phyloP scores from a whole-genome alignment of 345 rosid species.

The Tarenaya hassleriana region DNA sequence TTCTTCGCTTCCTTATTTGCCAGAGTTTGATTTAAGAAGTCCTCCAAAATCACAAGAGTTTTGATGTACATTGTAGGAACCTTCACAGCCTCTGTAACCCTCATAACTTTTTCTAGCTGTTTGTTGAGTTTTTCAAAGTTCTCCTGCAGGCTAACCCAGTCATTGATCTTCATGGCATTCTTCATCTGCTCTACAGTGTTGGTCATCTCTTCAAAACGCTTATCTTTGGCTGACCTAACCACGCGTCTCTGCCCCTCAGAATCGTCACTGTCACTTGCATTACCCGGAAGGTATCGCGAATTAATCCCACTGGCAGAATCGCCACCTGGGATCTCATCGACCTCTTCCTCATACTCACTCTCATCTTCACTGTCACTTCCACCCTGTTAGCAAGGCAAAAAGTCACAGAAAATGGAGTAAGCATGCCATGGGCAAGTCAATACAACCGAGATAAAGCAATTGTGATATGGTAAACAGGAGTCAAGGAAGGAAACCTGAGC shows the following conservation, averaged over 20 bases:
- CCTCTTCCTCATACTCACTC: constrained; percentile 45
- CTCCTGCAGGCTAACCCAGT: constrained; percentile 86
- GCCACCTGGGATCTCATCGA: constrained; percentile 27
- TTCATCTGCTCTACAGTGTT: constrained; percentile 74
- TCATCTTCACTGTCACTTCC: constrained; percentile 73
- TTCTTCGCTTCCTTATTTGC: constrained; percentile 94
- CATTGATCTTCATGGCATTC: constrained; percentile 94
- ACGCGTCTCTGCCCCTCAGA: constrained; percentile 63
- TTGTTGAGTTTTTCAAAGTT: constrained; percentile 86
- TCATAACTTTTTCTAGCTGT: constrained; percentile 93
- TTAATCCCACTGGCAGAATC: constrained; percentile 31
- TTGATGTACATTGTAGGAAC: constrained; percentile 64
- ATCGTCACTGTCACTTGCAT: constrained; percentile 64
- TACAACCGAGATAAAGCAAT: neutral
- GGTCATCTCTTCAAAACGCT: constrained; percentile 79
- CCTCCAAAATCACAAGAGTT: constrained; percentile 85
- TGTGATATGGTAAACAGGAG: neutral
- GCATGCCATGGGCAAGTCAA: constrained; percentile 3
- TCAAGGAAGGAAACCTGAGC: constrained; percentile 51
- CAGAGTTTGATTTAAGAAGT: constrained; percentile 67
- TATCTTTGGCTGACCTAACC: constrained; percentile 82
- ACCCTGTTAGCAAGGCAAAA: constrained; percentile 28
- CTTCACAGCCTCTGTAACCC: constrained; percentile 69
- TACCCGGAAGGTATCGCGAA: constrained; percentile 44
- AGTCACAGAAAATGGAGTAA: neutral